A percentile compares a stretch with the other conserved stretches of the same genome.
phyloP scores from a whole-genome alignment of 2,329 filamentous ascomycete species.

The Arthrobotrys entomopaga region DNA sequence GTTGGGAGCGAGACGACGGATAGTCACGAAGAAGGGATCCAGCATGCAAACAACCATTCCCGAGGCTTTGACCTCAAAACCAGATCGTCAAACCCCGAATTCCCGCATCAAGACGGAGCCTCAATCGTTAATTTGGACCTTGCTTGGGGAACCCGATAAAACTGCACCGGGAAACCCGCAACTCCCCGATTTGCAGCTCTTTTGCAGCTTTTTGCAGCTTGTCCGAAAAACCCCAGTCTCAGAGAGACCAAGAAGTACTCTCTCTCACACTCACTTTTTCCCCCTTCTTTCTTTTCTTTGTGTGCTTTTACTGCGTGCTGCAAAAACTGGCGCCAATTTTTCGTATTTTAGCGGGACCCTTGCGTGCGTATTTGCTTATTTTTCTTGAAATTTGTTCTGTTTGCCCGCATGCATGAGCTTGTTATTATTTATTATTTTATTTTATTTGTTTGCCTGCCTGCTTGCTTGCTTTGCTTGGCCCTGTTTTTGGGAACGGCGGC shows the following conservation, averaged over 20 bases:
- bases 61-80: constrained; percentile 42
- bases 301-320: constrained; percentile 35
- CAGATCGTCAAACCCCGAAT: constrained; percentile 50
- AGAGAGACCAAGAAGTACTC: constrained; percentile 30
- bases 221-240: constrained; percentile 29
- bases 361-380: constrained; percentile 54
- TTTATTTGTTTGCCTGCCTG: too few species aligned
- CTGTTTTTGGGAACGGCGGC: constrained; percentile 50
- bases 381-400: constrained; percentile 56
- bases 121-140: constrained; percentile 7
- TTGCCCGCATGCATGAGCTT: constrained; percentile 52
- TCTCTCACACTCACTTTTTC: background rate
- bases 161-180: constrained; percentile 44
- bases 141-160: constrained; percentile 23
- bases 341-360: constrained; percentile 52
- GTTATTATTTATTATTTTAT: too few species aligned
- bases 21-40: constrained; percentile 17
- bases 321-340: constrained; percentile 50
- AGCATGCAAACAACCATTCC: constrained; percentile 39
- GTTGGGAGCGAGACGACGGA: constrained; percentile 30
- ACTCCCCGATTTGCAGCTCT: constrained; percentile 48
- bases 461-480: constrained; percentile 47
- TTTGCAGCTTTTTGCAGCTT: constrained; percentile 20
- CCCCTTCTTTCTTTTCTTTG: constrained; percentile 26
- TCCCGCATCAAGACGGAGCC: constrained; percentile 45